Percentiles rank a stretch among this genome's conserved stretches.
Evolutionary conservation across 768 basidiomycete genomes (phyloP).

Genomic region (Saitozyma podzolica): DNA sequence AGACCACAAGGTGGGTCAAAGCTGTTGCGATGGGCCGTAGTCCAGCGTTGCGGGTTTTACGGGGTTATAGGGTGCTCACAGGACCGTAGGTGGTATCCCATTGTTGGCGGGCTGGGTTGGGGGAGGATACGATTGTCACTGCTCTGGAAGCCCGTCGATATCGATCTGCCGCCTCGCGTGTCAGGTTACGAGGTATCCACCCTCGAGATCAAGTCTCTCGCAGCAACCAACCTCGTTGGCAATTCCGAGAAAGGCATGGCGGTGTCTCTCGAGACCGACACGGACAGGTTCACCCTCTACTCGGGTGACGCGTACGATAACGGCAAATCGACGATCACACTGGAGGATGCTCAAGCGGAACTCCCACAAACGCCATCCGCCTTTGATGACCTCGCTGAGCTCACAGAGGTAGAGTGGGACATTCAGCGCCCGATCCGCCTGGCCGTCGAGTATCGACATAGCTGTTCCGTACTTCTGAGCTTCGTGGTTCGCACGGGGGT

Average conservation of each 20-base stretch:
- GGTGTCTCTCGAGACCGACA: conserved; percentile 43
- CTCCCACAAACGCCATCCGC: not conserved
- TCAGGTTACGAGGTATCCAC: conserved; percentile 50
- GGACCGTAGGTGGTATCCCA: conserved; percentile 37
- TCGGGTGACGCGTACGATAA: conserved; percentile 4
- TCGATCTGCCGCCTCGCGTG: conserved; percentile 40
- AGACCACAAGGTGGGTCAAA: conserved; percentile 28
- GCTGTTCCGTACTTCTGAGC: conserved; percentile 45
- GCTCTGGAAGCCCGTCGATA: conserved; percentile 52
- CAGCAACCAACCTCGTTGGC: conserved; percentile 18
- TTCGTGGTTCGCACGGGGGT: conserved; percentile 31
- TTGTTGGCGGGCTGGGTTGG: conserved; percentile 50
- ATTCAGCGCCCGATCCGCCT: conserved; percentile 32
- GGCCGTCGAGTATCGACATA: conserved; percentile 51
- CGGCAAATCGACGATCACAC: not conserved
- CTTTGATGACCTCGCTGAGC: not conserved
- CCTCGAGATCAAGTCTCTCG: conserved; percentile 33
- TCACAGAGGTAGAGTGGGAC: conserved; percentile 37
- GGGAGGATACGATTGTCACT: conserved; percentile 48
- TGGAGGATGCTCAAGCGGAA: not conserved
- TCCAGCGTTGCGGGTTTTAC: too few relatives aligned
- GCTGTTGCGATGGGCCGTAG: not conserved
- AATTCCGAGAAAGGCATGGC: conserved; percentile 23
- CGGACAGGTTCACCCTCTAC: conserved; percentile 30
- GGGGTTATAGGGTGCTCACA: not conserved